A percentile compares a stretch with the other conserved stretches of the same genome.
Conservation (phyloP, 2,329 filamentous ascomycete genomes). For the Huntiella bhutanensis region DNA sequence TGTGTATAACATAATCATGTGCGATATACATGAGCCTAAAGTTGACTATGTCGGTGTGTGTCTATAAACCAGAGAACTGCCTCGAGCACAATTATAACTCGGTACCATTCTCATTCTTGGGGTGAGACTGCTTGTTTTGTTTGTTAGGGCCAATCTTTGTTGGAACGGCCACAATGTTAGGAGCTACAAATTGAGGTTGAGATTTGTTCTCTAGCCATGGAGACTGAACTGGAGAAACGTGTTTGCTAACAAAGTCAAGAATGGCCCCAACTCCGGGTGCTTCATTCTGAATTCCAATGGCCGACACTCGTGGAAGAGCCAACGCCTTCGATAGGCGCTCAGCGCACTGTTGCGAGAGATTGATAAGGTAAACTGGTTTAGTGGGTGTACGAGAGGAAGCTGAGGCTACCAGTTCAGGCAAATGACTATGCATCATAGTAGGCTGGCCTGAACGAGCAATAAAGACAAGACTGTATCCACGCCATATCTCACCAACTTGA, state of each 20-base stretch:
- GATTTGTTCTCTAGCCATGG: conserved; percentile 27
- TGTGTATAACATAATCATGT: no score
- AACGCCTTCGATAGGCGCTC: conserved; percentile 36
- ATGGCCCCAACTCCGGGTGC: conserved; percentile 39
- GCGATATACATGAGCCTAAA: background rate
- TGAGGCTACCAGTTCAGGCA: conserved; percentile 33
- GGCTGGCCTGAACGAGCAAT: conserved; percentile 38
- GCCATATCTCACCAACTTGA: background rate
- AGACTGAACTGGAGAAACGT: conserved; percentile 32
- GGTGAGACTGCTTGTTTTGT: background rate
- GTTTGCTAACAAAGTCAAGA: conserved; percentile 33
- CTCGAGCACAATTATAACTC: background rate
- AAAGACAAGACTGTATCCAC: conserved; percentile 34
- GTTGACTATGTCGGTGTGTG: background rate
- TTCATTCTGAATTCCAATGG: conserved; percentile 36
- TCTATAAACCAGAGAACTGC: background rate
- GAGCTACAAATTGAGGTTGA: conserved; percentile 16
- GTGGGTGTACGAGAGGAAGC: conserved; percentile 26
- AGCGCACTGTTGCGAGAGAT: conserved; percentile 41
- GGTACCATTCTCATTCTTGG: background rate
- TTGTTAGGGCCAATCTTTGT: conserved; percentile 20
- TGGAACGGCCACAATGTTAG: conserved; percentile 20
- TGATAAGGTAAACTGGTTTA: conserved; percentile 35
- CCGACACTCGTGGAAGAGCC: conserved; percentile 44
- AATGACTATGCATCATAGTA: conserved; percentile 38